These are phyloP conservation scores for Sarcodon sp. DNA, from an alignment of 768 basidiomycete species.

Conservation along the genomic window DNA sequence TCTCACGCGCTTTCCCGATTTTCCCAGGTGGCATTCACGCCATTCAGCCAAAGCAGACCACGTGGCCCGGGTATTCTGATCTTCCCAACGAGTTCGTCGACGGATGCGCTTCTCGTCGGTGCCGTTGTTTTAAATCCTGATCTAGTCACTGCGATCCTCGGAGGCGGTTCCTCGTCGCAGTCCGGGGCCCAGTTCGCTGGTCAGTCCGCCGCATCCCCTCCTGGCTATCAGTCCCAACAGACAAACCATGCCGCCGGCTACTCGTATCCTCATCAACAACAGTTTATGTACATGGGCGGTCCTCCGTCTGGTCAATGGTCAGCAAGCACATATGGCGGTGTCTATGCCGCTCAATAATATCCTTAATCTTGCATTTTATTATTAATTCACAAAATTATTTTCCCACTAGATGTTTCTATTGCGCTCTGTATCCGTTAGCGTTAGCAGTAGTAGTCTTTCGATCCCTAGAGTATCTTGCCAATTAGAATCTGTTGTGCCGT, in stretches of 20 bases:
- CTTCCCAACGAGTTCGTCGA: conserved; percentile 34
- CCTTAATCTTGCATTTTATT: too few relatives aligned
- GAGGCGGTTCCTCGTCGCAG: background rate
- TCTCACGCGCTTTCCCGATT: conserved; percentile 3
- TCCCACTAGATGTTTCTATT: too few relatives aligned
- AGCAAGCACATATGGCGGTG: too few relatives aligned
- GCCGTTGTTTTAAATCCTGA: conserved; percentile 14
- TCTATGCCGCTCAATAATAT: too few relatives aligned
- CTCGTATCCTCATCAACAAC: background rate
- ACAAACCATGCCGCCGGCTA: background rate
- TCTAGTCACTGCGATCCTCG: conserved; percentile 3
- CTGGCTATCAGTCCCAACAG: background rate
- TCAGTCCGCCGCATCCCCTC: background rate
- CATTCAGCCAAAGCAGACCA: conserved; percentile 32
- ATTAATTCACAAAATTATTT: too few relatives aligned
- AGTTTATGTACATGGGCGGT: too few relatives aligned
- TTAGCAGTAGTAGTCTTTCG: too few relatives aligned
- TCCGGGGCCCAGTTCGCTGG: background rate
- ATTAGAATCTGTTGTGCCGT: too few relatives aligned
- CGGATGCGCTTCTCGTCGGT: conserved; percentile 15
- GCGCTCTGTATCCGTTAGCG: too few relatives aligned
- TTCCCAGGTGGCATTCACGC: conserved; percentile 34
- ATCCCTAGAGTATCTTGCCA: too few relatives aligned
- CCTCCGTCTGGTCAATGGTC: too few relatives aligned
- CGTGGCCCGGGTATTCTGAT: background rate